phyloP scores from a whole-genome alignment of 768 basidiomycete genomes.

The Russula abietina region DNA sequence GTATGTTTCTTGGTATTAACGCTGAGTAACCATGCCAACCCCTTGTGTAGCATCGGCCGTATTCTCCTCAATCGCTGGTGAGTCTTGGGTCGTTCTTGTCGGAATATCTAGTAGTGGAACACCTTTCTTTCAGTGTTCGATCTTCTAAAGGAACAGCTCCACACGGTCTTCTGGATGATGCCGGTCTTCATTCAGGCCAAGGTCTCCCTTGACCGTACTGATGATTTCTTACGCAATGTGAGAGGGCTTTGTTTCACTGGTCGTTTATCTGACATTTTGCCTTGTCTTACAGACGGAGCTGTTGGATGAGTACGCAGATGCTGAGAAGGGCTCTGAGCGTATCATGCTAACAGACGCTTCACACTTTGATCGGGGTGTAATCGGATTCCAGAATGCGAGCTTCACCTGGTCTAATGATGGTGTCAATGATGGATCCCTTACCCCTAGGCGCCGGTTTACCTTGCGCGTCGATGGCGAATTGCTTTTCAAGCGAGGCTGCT shows the following conservation, averaged over 20 bases:
- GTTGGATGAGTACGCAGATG: conserved; percentile 29
- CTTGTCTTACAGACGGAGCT: conserved; percentile 31
- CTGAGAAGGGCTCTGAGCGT: conserved; percentile 15
- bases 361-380: conserved; percentile 25
- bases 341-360: conserved; percentile 23
- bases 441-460: conserved; percentile 43
- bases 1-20: not conserved
- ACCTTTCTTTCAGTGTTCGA: conserved; percentile 35
- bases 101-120: not conserved
- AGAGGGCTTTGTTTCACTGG: not conserved
- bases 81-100: not conserved
- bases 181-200: conserved; percentile 30
- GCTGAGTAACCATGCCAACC: not conserved
- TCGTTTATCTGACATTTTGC: not conserved
- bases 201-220: conserved; percentile 38
- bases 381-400: conserved; percentile 49
- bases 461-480: conserved; percentile 50
- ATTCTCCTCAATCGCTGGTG: conserved; percentile 30
- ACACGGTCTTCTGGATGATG: conserved; percentile 26
- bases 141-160: conserved; percentile 34
- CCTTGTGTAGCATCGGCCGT: conserved; percentile 26
- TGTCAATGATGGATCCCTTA: conserved; percentile 31
- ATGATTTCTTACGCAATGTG: conserved; percentile 36
- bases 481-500: conserved; percentile 44
- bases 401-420: conserved; percentile 49